These are phyloP conservation scores for Tuber indicum DNA, from an alignment of 495 filamentous ascomycete genomes.

Conservation along the genomic window DNA sequence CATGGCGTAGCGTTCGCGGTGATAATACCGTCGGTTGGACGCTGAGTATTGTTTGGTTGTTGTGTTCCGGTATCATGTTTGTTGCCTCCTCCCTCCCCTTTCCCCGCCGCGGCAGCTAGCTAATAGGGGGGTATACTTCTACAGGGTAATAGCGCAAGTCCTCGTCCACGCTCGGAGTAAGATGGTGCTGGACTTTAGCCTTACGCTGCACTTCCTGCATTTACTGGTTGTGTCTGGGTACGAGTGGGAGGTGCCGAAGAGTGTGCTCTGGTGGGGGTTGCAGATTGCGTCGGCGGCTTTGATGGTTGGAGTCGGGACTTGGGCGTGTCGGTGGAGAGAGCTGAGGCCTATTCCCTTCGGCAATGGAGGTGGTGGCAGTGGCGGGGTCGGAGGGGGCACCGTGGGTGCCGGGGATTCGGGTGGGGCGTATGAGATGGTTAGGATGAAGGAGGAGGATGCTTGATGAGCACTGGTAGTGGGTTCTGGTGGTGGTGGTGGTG, in stretches of 20 bases:
- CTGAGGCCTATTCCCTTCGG: constrained; percentile 84
- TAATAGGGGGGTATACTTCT: constrained; percentile 8
- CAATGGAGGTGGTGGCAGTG: constrained; percentile 44
- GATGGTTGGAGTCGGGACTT: constrained; percentile 71
- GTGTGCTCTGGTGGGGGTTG: constrained; percentile 80
- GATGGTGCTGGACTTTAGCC: constrained; percentile 84
- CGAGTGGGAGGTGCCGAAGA: constrained; percentile 62
- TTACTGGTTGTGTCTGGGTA: constrained; percentile 72
- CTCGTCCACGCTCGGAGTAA: constrained; percentile 79
- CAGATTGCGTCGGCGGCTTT: constrained; percentile 62
- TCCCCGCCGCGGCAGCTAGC: neutral
- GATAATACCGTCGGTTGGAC: constrained; percentile 93
- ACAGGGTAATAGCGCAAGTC: constrained; percentile 68
- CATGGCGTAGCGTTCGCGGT: constrained; percentile 73
- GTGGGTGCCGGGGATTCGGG: constrained; percentile 52
- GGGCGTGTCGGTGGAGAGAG: constrained; percentile 86
- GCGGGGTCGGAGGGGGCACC: constrained; percentile 40
- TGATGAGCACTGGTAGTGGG: neutral
- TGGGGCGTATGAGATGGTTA: constrained; percentile 77
- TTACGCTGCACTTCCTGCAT: constrained; percentile 82
- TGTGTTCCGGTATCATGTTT: constrained; percentile 70
- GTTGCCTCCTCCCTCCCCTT: constrained; percentile 38
- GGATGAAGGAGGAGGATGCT: constrained; percentile 50
- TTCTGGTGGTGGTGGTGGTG: neutral
- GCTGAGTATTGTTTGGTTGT: constrained; percentile 76